These are phyloP conservation scores for Schizonepeta tenuifolia DNA, from an alignment of 257 asterid species.

Conservation along the genomic window DNA sequence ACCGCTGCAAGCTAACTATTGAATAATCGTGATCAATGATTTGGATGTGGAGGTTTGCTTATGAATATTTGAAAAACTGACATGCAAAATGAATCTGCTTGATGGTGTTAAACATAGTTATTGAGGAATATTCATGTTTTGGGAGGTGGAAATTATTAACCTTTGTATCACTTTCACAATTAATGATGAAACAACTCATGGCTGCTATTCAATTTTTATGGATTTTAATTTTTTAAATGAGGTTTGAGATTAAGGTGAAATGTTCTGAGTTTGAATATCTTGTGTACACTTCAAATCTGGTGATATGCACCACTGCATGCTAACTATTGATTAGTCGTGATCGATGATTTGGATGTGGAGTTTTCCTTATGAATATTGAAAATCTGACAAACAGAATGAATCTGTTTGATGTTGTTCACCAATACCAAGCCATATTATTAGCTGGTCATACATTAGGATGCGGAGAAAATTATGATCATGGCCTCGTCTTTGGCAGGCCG, in stretches of 20 bases:
- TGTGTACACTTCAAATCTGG: neutral
- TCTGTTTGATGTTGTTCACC: constrained; percentile 86
- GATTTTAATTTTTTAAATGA: neutral
- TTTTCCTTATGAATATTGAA: constrained; percentile 76
- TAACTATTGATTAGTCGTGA: neutral
- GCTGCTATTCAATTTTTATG: too few relatives aligned
- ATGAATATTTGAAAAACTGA: constrained; percentile 79
- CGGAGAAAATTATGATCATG: constrained; percentile 84
- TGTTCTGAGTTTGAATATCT: neutral
- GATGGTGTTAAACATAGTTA: constrained; percentile 69
- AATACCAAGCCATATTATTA: constrained; percentile 74
- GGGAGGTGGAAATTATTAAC: too few relatives aligned
- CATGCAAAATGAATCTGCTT: constrained; percentile 72
- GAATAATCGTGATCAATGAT: constrained; percentile 47
- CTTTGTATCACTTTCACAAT: too few relatives aligned
- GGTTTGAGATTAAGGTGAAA: neutral
- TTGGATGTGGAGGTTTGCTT: constrained; percentile 76
- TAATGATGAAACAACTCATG: too few relatives aligned
- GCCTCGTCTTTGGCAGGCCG: constrained; percentile 90
- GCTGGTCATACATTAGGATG: constrained; percentile 75
- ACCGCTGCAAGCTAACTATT: neutral
- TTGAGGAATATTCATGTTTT: too few relatives aligned
- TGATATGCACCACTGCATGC: neutral
- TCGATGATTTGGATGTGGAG: constrained; percentile 79
- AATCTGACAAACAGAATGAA: constrained; percentile 74